Evolutionary conservation across 2,329 filamentous ascomycete genomes (phyloP).

Genomic region (Sclerotinia minor): DNA sequence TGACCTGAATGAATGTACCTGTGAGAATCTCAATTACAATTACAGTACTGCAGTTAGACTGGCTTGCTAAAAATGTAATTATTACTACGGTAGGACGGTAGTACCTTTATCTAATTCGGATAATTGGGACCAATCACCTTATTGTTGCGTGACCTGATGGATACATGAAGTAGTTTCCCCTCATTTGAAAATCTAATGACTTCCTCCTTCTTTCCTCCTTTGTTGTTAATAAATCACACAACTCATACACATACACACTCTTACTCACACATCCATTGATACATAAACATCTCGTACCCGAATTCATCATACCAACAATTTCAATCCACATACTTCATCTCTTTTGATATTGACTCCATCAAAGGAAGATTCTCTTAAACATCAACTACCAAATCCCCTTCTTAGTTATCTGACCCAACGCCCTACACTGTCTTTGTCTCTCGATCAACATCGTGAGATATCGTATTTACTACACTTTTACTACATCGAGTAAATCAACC

Average conservation of each 20-base stretch:
- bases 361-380: slow-evolving; percentile 1
- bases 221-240: not conserved
- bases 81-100: not conserved
- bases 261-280: not conserved
- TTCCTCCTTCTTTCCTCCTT: slow-evolving; percentile 16
- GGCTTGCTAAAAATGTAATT: not conserved
- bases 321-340: not conserved
- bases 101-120: slow-evolving; percentile 2
- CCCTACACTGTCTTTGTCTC: not conserved
- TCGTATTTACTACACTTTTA: not conserved
- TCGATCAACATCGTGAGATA: slow-evolving; percentile 7
- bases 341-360: not conserved
- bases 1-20: no score
- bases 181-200: slow-evolving; percentile 15
- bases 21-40: no score
- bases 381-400: not conserved
- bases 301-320: slow-evolving; percentile 1
- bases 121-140: not conserved
- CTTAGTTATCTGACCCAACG: not conserved
- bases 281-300: not conserved
- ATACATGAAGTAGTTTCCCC: not conserved
- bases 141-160: slow-evolving; percentile 1
- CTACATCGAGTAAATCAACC: not conserved
- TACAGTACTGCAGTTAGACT: no score
- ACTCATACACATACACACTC: not conserved